Evolutionary conservation across 495 filamentous ascomycete species (phyloP).

Genomic region (Aspergillus incahuasiensis): DNA sequence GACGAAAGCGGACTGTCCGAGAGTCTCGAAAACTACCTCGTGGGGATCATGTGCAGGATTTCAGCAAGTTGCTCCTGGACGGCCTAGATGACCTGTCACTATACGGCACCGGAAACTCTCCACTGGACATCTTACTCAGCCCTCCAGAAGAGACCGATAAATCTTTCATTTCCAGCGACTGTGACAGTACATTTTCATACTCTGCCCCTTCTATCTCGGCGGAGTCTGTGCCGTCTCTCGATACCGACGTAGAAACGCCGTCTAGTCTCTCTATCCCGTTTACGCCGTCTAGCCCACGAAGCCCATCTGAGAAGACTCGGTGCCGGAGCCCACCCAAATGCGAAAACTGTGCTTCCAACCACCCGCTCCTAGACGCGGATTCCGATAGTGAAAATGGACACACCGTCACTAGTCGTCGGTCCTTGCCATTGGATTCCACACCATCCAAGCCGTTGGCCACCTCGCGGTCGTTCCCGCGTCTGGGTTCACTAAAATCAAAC

Average conservation of each 20-base stretch:
- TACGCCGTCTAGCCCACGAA: constrained; percentile 36
- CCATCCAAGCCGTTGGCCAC: constrained; percentile 23
- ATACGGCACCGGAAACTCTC: constrained; percentile 28
- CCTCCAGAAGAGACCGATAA: constrained; percentile 43
- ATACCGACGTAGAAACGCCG: constrained; percentile 49
- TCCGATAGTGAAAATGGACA: constrained; percentile 29
- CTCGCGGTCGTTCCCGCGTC: constrained; percentile 33
- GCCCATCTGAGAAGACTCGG: constrained; percentile 36
- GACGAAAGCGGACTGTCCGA: constrained; percentile 29
- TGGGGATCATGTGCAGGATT: constrained; percentile 43
- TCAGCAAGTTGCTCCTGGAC: constrained; percentile 41
- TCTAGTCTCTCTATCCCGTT: constrained; percentile 33
- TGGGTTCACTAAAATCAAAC: constrained; percentile 77
- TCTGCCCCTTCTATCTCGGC: constrained; percentile 53
- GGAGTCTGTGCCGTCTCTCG: constrained; percentile 60
- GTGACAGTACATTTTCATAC: constrained; percentile 29
- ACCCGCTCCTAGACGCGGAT: constrained; percentile 49
- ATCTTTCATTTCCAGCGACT: constrained; percentile 31
- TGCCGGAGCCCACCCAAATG: constrained; percentile 41
- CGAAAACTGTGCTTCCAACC: constrained; percentile 52
- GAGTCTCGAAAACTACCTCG: constrained; percentile 35
- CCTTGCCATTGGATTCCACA: constrained; percentile 14
- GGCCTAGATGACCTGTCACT: constrained; percentile 33
- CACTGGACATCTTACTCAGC: constrained; percentile 43
- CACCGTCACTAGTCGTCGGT: constrained; percentile 16